phyloP scores from a whole-genome alignment of 306 rosid species.

The Cotoneaster glaucophyllus region DNA sequence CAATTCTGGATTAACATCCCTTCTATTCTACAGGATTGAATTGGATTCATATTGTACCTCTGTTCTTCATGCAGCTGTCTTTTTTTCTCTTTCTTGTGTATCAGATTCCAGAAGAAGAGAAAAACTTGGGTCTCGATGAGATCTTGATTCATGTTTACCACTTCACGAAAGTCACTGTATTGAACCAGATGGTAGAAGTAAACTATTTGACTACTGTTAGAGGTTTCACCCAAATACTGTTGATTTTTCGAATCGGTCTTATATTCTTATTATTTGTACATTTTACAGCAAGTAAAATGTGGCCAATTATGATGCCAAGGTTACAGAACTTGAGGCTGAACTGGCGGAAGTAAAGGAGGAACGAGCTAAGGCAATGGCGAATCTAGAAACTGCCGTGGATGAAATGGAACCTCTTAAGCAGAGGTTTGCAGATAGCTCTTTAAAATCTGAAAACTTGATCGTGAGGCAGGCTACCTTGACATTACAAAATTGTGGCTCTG shows the following conservation, averaged over 20 bases:
- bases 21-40: neutral
- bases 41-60: neutral
- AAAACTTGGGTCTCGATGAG: conserved; percentile 30
- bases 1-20: neutral
- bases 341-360: neutral
- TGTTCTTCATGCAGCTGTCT: conserved; percentile 4
- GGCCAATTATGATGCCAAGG: no score
- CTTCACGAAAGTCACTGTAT: conserved; percentile 61
- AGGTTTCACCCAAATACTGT: neutral
- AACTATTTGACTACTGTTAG: neutral
- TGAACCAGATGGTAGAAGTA: conserved; percentile 54
- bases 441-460: no score
- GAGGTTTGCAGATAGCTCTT: neutral
- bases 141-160: conserved; percentile 87
- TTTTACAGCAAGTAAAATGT: conserved; percentile 68
- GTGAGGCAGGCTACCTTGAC: no score
- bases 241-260: no score
- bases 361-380: neutral
- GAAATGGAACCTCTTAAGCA: neutral
- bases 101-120: no score
- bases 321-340: no score
- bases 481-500: no score
- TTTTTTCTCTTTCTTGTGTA: conserved; percentile 12
- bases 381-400: neutral
- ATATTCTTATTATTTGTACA: neutral